These are phyloP conservation scores for Coniella vitis DNA, from an alignment of 2,329 filamentous ascomycete genomes.

Conservation along the genomic window DNA sequence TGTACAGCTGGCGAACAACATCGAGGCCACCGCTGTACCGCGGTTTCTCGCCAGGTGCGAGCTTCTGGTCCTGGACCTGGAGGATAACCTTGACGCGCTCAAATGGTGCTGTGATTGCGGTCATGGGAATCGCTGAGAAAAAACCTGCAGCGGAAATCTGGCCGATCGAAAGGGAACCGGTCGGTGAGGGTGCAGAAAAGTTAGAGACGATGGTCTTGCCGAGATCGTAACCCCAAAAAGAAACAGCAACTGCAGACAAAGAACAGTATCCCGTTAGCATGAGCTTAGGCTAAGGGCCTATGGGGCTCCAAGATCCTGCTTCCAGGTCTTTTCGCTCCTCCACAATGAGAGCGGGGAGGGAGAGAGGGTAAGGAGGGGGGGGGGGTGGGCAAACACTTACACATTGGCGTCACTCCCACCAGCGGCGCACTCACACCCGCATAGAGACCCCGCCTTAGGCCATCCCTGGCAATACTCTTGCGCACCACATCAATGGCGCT, in stretches of 20 bases:
- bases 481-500: conserved; percentile 86
- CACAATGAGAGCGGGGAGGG: too few species aligned
- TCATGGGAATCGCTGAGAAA: conserved; percentile 97
- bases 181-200: conserved; percentile 56
- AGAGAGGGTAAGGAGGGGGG: too few species aligned
- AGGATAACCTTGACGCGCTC: conserved; percentile 98
- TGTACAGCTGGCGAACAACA: conserved; percentile 89
- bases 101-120: conserved; percentile 95
- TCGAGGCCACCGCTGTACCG: conserved; percentile 83
- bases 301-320: too few species aligned
- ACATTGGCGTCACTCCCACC: conserved; percentile 97
- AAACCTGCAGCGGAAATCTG: conserved; percentile 91
- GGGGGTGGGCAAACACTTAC: conserved; percentile 48
- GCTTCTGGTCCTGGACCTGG: conserved; percentile 86
- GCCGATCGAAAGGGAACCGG: conserved; percentile 69
- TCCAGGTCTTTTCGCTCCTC: too few species aligned
- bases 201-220: conserved; percentile 80
- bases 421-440: conserved; percentile 94
- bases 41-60: conserved; percentile 83
- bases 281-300: too few species aligned
- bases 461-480: conserved; percentile 83
- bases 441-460: conserved; percentile 74
- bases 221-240: conserved; percentile 85
- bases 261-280: not conserved
- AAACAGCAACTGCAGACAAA: conserved; percentile 53